Percentiles rank a stretch among this genome's conserved stretches.
phyloP scores from a whole-genome alignment of 164 flowering plant species.

The Aristolochia californica region DNA sequence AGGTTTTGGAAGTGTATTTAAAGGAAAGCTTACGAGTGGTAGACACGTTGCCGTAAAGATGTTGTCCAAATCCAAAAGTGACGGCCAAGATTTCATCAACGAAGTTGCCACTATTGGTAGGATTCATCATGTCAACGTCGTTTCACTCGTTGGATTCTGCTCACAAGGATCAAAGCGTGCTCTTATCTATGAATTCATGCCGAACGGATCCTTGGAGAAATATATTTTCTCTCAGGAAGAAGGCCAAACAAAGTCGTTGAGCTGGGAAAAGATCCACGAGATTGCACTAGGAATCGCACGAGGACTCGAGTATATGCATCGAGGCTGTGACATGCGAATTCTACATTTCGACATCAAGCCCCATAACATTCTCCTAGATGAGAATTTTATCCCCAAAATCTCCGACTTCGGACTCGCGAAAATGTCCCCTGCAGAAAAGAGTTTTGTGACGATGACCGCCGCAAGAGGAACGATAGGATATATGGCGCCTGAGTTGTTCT shows the following conservation, averaged over 20 bases:
- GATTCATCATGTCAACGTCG: slow-evolving; percentile 11
- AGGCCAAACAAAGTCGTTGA: background rate
- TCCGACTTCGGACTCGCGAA: slow-evolving; percentile 13
- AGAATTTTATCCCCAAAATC: slow-evolving; percentile 9
- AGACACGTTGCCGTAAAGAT: slow-evolving; percentile 32
- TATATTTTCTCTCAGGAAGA: slow-evolving; percentile 4
- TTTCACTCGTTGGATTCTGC: slow-evolving; percentile 8
- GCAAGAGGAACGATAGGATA: slow-evolving; percentile 9
- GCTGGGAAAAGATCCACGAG: slow-evolving; percentile 3
- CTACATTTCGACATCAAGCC: slow-evolving; percentile 17
- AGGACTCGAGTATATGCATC: slow-evolving; percentile 9
- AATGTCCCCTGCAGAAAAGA: background rate
- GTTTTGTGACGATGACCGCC: slow-evolving; percentile 1
- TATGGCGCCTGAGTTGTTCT: slow-evolving; percentile 8
- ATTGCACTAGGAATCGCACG: slow-evolving; percentile 8
- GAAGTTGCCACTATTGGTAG: slow-evolving; percentile 12
- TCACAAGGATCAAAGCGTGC: slow-evolving; percentile 6
- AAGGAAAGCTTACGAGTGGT: slow-evolving; percentile 29
- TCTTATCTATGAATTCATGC: slow-evolving; percentile 13
- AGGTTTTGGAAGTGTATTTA: slow-evolving; percentile 36
- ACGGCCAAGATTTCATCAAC: slow-evolving; percentile 9
- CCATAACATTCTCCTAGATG: slow-evolving; percentile 8
- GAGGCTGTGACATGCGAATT: slow-evolving; percentile 11
- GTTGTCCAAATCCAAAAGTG: slow-evolving; percentile 11
- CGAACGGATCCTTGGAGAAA: slow-evolving; percentile 10